Percentiles rank a stretch among this genome's conserved stretches.
Evolutionary conservation across 768 basidiomycete species (phyloP).

Genomic region (Panellus pusillus): DNA sequence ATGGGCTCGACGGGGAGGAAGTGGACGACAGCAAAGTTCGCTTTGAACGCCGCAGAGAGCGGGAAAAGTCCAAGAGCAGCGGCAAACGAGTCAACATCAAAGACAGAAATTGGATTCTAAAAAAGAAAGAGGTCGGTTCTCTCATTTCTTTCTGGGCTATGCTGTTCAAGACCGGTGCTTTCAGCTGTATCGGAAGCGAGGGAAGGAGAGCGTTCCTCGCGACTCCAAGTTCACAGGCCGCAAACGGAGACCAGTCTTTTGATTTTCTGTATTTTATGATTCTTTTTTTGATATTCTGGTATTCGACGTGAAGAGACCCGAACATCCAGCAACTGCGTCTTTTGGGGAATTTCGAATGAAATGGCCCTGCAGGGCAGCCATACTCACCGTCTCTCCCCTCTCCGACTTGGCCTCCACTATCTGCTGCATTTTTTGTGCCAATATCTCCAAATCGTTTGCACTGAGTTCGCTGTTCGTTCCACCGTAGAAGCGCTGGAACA

Average conservation of each 20-base stretch:
- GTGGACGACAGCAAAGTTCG: conserved; percentile 53
- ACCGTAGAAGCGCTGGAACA: conserved; percentile 87
- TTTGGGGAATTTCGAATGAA: conserved; percentile 77
- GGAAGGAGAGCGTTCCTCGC: conserved; percentile 80
- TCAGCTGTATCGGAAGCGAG: conserved; percentile 80
- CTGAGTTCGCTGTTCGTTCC: conserved; percentile 31
- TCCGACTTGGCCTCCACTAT: conserved; percentile 55
- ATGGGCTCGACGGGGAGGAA: conserved; percentile 72
- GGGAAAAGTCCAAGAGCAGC: conserved; percentile 49
- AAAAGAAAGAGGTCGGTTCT: conserved; percentile 86
- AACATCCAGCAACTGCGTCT: conserved; percentile 54
- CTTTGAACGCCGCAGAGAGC: conserved; percentile 75
- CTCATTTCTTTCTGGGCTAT: background rate
- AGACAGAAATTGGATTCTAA: conserved; percentile 89
- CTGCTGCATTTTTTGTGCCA: conserved; percentile 54
- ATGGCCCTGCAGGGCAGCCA: conserved; percentile 94
- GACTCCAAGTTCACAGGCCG: conserved; percentile 94
- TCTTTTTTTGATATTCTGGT: conserved; percentile 13
- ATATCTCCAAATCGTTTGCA: conserved; percentile 35
- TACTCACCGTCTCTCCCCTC: conserved; percentile 69
- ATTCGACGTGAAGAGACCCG: conserved; percentile 39
- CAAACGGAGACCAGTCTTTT: conserved; percentile 81
- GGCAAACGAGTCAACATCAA: conserved; percentile 74
- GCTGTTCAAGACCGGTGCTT: conserved; percentile 2
- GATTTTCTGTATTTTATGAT: conserved; percentile 26